These are phyloP conservation scores for Inonotus obliquus DNA, from an alignment of 1,284 basidiomycete genomes.

Conservation along the genomic window DNA sequence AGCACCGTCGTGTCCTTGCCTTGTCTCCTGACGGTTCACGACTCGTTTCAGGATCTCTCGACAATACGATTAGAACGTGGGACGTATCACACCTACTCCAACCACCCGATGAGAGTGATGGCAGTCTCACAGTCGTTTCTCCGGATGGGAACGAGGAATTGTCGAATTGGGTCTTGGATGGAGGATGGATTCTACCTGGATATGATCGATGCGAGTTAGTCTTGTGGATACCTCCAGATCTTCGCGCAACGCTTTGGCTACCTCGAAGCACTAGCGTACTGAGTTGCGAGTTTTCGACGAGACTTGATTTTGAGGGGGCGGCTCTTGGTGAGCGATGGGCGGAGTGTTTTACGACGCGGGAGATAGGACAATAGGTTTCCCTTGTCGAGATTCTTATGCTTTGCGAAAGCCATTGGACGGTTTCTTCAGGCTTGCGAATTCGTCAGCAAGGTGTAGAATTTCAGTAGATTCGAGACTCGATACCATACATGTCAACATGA, in stretches of 20 bases:
- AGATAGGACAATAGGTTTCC: not conserved
- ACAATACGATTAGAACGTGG: slow-evolving; percentile 5
- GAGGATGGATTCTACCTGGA: not conserved
- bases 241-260: not conserved
- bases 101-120: not conserved
- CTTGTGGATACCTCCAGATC: not conserved
- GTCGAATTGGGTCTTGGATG: not conserved
- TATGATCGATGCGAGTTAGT: not conserved
- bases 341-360: not conserved
- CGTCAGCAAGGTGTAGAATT: too few relatives aligned
- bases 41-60: not conserved
- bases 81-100: not conserved
- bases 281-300: not conserved
- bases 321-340: not conserved
- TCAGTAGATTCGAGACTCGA: too few relatives aligned
- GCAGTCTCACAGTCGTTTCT: not conserved
- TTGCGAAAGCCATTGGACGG: too few relatives aligned
- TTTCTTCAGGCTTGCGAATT: too few relatives aligned
- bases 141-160: not conserved
- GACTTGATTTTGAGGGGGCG: not conserved
- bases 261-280: not conserved
- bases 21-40: slow-evolving; percentile 3
- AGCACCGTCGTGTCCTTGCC: not conserved
- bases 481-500: too few relatives aligned
- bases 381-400: not conserved